phyloP scores from a whole-genome alignment of 257 asterid species.

The Paulownia fortunei region DNA sequence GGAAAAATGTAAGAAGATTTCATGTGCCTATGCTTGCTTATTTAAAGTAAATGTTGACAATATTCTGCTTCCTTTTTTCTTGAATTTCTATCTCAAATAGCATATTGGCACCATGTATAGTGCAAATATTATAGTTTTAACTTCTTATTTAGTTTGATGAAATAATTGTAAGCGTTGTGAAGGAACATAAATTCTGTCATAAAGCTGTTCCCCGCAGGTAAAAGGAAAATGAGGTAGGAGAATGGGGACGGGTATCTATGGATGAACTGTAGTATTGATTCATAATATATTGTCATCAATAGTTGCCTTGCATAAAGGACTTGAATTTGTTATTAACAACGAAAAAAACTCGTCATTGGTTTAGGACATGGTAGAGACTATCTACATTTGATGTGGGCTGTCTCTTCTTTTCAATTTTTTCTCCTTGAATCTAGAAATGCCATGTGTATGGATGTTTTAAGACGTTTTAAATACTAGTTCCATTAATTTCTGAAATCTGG shows the following conservation, averaged over 20 bases:
- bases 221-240: neutral
- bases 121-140: neutral
- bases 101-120: neutral
- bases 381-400: conserved; percentile 19
- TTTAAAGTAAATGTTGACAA: neutral
- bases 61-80: neutral
- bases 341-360: neutral
- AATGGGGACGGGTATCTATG: neutral
- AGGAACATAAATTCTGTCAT: no score
- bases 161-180: no score
- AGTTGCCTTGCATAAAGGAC: neutral
- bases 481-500: no score
- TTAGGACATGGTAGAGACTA: neutral
- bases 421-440: no score
- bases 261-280: neutral
- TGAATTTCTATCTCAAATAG: neutral
- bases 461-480: no score
- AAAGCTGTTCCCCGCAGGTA: no score
- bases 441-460: no score
- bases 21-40: conserved; percentile 14
- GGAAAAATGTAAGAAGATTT: conserved; percentile 59
- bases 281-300: neutral
- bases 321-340: neutral
- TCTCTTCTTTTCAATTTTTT: no score
- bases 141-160: neutral